A percentile compares a stretch with the other conserved stretches of the same genome.
Evolutionary conservation across 192 early-diverging fungal species (phyloP).

Genomic region (Entomortierella beljakovae): DNA sequence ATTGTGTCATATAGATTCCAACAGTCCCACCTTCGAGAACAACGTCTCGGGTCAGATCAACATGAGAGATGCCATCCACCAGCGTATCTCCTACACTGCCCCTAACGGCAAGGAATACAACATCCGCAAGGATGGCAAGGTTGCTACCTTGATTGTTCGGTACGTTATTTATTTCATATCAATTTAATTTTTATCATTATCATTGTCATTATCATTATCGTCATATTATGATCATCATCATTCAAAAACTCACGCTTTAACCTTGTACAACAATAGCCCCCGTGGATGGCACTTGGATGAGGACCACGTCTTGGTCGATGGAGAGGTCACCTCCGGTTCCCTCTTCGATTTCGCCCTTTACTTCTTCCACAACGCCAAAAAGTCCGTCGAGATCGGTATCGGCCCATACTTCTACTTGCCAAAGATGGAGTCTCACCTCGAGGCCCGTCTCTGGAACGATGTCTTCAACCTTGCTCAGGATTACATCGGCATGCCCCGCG

Average conservation of each 20-base stretch:
- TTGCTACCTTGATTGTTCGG: slow-evolving; percentile 93
- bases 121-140: slow-evolving; percentile 88
- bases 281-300: slow-evolving; percentile 99
- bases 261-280: slow-evolving; percentile 64
- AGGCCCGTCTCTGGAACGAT: slow-evolving; percentile 99
- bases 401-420: slow-evolving; percentile 99
- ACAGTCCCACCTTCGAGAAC: slow-evolving; percentile 97
- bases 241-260: neutral
- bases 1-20: slow-evolving; percentile 87
- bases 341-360: slow-evolving; percentile 99
- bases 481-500: slow-evolving; percentile 87
- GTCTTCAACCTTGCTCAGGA: slow-evolving; percentile 97
- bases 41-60: slow-evolving; percentile 91
- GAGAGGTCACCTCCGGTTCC: slow-evolving; percentile 92
- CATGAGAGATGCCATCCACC: slow-evolving; percentile 91
- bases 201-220: too few species aligned
- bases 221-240: too few species aligned
- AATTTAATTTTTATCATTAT: neutral
- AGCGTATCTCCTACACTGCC: slow-evolving; percentile 88
- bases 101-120: slow-evolving; percentile 95
- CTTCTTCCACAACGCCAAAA: slow-evolving; percentile 98
- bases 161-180: slow-evolving; percentile 31
- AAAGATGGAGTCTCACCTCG: slow-evolving; percentile 98
- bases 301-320: slow-evolving; percentile 94
- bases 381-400: slow-evolving; percentile 83